Conservation (phyloP, 352 stramenopile genomes). For the Globisporangium spinosum region DNA sequence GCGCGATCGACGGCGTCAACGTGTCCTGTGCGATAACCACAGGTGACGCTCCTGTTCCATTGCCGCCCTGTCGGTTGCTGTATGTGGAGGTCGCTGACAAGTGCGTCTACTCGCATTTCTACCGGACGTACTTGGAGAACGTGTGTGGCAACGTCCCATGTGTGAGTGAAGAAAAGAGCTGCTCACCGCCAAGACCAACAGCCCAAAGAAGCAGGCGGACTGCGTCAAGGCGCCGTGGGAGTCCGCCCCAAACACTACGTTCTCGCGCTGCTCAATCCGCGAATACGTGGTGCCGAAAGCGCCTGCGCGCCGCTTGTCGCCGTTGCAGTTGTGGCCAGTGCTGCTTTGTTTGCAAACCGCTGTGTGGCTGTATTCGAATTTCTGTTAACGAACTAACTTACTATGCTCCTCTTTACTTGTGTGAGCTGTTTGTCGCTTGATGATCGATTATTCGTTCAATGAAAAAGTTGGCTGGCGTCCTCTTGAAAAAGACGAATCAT, state of each 20-base stretch:
- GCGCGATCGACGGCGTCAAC: conserved; percentile 28
- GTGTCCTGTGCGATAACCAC: conserved; percentile 34
- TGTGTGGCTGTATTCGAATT: not conserved
- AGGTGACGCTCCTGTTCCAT: conserved; percentile 18
- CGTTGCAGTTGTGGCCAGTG: not conserved
- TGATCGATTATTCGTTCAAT: not conserved
- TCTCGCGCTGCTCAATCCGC: conserved; percentile 57
- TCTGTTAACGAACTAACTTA: conserved; percentile 6
- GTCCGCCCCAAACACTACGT: conserved; percentile 38
- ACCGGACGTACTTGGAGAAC: conserved; percentile 55
- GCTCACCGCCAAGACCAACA: conserved; percentile 26
- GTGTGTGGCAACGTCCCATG: conserved; percentile 65
- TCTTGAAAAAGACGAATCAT: not conserved
- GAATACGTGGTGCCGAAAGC: conserved; percentile 35
- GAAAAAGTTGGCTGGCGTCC: not conserved
- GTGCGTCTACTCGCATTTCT: conserved; percentile 74
- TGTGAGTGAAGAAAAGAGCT: conserved; percentile 46
- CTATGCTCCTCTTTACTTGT: not conserved
- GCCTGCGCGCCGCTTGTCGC: not conserved
- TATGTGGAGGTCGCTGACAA: conserved; percentile 76
- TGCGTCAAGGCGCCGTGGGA: conserved; percentile 54
- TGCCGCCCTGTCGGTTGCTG: conserved; percentile 65
- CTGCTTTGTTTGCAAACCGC: not conserved
- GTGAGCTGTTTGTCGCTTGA: not conserved
- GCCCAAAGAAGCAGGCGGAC: conserved; percentile 29